phyloP scores from a whole-genome alignment of 129 eudicot genomes.

The Flaveria sonorensis region DNA sequence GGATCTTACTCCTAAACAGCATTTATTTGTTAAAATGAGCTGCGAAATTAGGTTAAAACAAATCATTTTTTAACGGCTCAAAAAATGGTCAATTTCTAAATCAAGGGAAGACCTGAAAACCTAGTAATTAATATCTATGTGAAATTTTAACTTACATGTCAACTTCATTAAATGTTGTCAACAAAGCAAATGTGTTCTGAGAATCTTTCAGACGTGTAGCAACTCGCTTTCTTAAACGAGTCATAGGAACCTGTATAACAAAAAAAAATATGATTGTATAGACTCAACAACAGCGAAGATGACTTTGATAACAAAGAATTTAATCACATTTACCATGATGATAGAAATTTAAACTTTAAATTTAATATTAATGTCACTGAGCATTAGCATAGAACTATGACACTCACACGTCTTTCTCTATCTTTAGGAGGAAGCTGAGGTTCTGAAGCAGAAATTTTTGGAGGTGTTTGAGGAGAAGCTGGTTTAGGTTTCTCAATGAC shows the following conservation, averaged over 20 bases:
- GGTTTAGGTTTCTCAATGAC: slow-evolving; percentile 51
- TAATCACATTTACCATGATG: background rate
- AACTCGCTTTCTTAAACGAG: slow-evolving; percentile 90
- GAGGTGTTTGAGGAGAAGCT: slow-evolving; percentile 50
- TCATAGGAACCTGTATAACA: slow-evolving; percentile 81
- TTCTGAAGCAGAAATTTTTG: slow-evolving; percentile 59
- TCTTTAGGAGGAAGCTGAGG: slow-evolving; percentile 90
- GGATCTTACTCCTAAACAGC: background rate
- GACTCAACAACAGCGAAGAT: background rate
- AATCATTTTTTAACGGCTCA: background rate
- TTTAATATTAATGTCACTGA: background rate
- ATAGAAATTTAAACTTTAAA: background rate
- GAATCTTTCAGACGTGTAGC: slow-evolving; percentile 94
- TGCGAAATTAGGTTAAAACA: background rate
- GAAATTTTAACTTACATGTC: slow-evolving; percentile 60
- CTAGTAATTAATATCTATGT: background rate
- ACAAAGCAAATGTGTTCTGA: slow-evolving; percentile 92
- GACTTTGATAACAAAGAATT: background rate
- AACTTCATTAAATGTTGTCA: slow-evolving; percentile 96
- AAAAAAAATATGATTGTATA: background rate
- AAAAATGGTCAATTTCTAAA: background rate
- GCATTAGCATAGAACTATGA: slow-evolving; percentile 11
- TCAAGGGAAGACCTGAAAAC: slow-evolving; percentile 19
- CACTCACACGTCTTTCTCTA: slow-evolving; percentile 91
- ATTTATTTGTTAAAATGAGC: background rate